Base-by-base conservation (phyloP, 1,139 yeast species). In the Geotrichum citri-aurantii region DNA sequence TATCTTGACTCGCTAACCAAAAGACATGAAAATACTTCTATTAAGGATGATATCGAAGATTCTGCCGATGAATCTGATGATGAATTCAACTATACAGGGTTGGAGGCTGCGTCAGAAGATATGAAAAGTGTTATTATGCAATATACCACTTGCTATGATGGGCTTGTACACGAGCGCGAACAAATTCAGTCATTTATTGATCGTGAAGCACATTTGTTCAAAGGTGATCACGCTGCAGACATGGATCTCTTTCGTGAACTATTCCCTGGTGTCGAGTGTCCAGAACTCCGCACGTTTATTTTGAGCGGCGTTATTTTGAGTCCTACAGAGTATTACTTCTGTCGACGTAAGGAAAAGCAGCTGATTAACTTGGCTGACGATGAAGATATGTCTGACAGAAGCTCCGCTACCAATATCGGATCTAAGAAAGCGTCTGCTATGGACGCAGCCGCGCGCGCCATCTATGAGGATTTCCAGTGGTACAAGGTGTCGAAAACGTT, bases 241-340 rank as follows among this genome's bases (percentile, higher is more conserved):
- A 49, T 29, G 21, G 4, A 29, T 6, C 8, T 42, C n/a, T 63
- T 63, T 33, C 54, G 52, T n/a, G 55, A 61, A 31, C 37, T 58
- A 26, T 65, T 64, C 49, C 62, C 65, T 7, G 63, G 52, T 10
- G 50, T 46, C 8, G 61, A 60, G 29, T 53, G 58, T 14, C 69
- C 69, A 4, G 56, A 54, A 14, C 51, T 68, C 55, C 52, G 62
- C 12, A 66, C 67, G 3, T 69, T 66, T 57, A 54, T 59, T 14
- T 58, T 69, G 11, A 58, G 61, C 26, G 72, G 71, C 3, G 65
- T 67, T 0, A 66, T 69, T 24, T 60, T 69, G n/a, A 66, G 69
- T 33, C 71, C 71, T 0, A 59, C 64, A 2, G 71, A 69, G 55
- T 68, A 62, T 53, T 67, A 64, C 58, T 66, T 65, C 55, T 53